Evolutionary conservation across 192 early-diverging fungal genomes (phyloP).

Genomic region (Coemansia aciculifera): DNA sequence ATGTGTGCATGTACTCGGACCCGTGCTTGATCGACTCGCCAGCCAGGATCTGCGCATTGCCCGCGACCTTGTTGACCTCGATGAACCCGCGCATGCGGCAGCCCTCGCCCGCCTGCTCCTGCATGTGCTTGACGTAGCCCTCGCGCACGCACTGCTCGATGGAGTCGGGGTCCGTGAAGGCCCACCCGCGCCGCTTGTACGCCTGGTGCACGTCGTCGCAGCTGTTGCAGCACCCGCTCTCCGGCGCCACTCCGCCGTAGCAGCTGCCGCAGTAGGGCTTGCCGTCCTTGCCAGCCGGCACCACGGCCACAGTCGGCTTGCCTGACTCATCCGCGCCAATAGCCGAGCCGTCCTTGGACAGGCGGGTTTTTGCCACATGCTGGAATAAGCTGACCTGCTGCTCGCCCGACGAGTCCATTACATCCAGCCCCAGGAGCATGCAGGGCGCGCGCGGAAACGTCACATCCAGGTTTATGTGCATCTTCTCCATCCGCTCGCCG

Average conservation of each 20-base stretch:
- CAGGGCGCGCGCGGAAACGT: slow-evolving; percentile 92
- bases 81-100: slow-evolving; percentile 82
- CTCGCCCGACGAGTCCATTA: slow-evolving; percentile 93
- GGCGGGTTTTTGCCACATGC: slow-evolving; percentile 78
- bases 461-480: slow-evolving; percentile 87
- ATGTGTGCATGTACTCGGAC: slow-evolving; percentile 34
- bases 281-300: slow-evolving; percentile 22
- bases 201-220: slow-evolving; percentile 89
- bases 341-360: slow-evolving; percentile 64
- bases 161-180: slow-evolving; percentile 67
- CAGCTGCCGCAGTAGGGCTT: slow-evolving; percentile 81
- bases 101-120: slow-evolving; percentile 82
- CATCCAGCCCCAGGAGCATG: slow-evolving; percentile 88
- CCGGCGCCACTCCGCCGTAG: slow-evolving; percentile 73
- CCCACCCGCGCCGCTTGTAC: slow-evolving; percentile 82
- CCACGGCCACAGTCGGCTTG: slow-evolving; percentile 41
- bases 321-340: slow-evolving; percentile 42
- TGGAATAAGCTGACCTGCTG: slow-evolving; percentile 78
- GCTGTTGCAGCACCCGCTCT: slow-evolving; percentile 87
- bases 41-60: slow-evolving; percentile 92
- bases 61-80: slow-evolving; percentile 87
- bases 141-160: slow-evolving; percentile 93
- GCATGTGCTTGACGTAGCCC: slow-evolving; percentile 73
- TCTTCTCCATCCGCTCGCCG: slow-evolving; percentile 80
- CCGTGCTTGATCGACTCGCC: slow-evolving; percentile 61